Evolutionary conservation across 768 basidiomycete genomes (phyloP).

Genomic region (Termitomyces sp.): DNA sequence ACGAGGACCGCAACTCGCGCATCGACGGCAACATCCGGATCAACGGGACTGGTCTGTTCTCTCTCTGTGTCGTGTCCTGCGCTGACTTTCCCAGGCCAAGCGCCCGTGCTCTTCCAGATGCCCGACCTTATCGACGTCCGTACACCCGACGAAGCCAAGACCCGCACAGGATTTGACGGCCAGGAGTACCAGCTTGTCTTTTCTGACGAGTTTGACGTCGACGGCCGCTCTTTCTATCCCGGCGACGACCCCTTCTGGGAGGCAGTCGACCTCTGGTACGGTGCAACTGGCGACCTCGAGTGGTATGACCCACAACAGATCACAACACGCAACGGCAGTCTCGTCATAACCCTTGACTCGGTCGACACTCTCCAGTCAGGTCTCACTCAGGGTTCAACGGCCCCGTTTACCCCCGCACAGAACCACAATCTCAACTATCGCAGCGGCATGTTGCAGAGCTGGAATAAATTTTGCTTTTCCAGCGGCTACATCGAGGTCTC

Average conservation of each 20-base stretch:
- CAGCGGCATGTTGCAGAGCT: slow-evolving; percentile 79
- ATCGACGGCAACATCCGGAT: slow-evolving; percentile 62
- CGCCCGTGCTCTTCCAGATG: slow-evolving; percentile 50
- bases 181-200: slow-evolving; percentile 61
- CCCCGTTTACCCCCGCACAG: slow-evolving; percentile 35
- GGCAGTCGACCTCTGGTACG: slow-evolving; percentile 69
- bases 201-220: slow-evolving; percentile 62
- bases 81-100: slow-evolving; percentile 43
- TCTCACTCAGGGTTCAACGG: slow-evolving; percentile 32
- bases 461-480: slow-evolving; percentile 90
- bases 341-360: slow-evolving; percentile 67
- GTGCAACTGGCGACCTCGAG: slow-evolving; percentile 62
- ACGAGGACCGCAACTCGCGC: slow-evolving; percentile 29
- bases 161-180: slow-evolving; percentile 70
- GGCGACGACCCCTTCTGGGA: slow-evolving; percentile 72
- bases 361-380: slow-evolving; percentile 21
- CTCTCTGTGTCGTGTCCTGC: background rate
- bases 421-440: slow-evolving; percentile 61
- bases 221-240: slow-evolving; percentile 37
- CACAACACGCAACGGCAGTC: slow-evolving; percentile 57
- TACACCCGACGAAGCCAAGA: slow-evolving; percentile 55
- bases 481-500: slow-evolving; percentile 73
- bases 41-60: slow-evolving; percentile 38
- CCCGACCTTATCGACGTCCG: slow-evolving; percentile 62
- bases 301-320: slow-evolving; percentile 71